Percentiles rank a stretch among this genome's conserved stretches.
Conservation (phyloP, 768 basidiomycete species). For the Chalciporus sphaerocephalus region DNA sequence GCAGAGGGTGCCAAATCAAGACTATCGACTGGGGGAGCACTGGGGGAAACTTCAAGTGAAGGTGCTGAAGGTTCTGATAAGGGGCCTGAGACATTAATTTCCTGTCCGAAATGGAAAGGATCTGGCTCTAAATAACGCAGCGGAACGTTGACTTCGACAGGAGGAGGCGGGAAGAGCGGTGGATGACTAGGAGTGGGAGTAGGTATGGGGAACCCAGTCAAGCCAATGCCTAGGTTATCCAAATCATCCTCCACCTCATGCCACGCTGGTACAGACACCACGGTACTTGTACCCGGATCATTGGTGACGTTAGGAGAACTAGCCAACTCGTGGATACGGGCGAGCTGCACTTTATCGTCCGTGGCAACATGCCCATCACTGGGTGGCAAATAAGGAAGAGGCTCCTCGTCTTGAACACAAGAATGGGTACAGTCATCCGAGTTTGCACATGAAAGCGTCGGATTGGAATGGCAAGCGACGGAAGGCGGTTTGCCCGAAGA, state of each 20-base stretch:
- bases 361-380: conserved; percentile 58
- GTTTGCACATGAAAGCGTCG: conserved; percentile 11
- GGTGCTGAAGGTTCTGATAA: conserved; percentile 41
- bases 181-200: conserved; percentile 8
- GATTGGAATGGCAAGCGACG: conserved; percentile 4
- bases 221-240: conserved; percentile 10
- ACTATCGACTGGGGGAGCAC: conserved; percentile 31
- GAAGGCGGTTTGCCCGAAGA: conserved; percentile 9
- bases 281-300: conserved; percentile 11
- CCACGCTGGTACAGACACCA: conserved; percentile 50
- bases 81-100: conserved; percentile 30
- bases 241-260: conserved; percentile 46
- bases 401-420: conserved; percentile 14
- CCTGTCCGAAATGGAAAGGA: conserved; percentile 34
- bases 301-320: conserved; percentile 41
- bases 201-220: conserved; percentile 7
- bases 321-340: conserved; percentile 46
- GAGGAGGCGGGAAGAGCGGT: conserved; percentile 29
- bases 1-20: conserved; percentile 44
- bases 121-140: conserved; percentile 33
- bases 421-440: conserved; percentile 4
- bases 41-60: conserved; percentile 39
- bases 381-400: conserved; percentile 28
- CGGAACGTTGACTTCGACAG: conserved; percentile 41
- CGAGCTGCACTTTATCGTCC: conserved; percentile 60